A percentile compares a stretch with the other conserved stretches of the same genome.
phyloP scores from a whole-genome alignment of 805 yeast species.

The Limtongia smithiae region DNA sequence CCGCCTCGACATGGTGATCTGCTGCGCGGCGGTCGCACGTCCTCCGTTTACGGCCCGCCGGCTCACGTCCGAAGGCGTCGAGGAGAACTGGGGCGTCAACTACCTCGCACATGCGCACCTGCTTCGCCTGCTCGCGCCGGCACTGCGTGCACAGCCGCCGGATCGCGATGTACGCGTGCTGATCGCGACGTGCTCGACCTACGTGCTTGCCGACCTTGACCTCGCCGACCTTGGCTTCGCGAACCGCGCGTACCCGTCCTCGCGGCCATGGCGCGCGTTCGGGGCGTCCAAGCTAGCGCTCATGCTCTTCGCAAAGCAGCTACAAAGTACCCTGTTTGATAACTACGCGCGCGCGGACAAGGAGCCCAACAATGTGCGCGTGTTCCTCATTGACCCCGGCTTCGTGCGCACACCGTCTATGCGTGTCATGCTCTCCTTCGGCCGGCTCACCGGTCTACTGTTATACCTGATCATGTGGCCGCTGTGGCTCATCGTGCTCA shows the following conservation, averaged over 20 bases:
- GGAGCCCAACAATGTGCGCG: conserved; percentile 63
- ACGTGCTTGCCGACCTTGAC: conserved; percentile 67
- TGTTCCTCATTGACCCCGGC: conserved; percentile 86
- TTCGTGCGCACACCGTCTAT: conserved; percentile 83
- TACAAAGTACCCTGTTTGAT: conserved; percentile 58
- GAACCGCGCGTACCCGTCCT: conserved; percentile 54
- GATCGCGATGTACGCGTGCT: conserved; percentile 89
- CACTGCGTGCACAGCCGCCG: conserved; percentile 83
- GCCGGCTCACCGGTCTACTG: conserved; percentile 58
- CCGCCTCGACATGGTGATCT: conserved; percentile 81
- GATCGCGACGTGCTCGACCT: conserved; percentile 73
- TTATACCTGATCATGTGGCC: conserved; percentile 72
- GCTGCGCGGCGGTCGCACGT: conserved; percentile 78
- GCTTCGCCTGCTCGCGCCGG: conserved; percentile 74
- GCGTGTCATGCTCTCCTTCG: conserved; percentile 72
- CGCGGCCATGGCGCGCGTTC: conserved; percentile 68
- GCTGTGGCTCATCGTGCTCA: conserved; percentile 74
- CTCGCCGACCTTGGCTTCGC: conserved; percentile 62
- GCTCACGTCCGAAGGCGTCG: conserved; percentile 77
- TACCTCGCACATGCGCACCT: conserved; percentile 79
- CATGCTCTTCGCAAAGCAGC: conserved; percentile 71
- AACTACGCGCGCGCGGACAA: conserved; percentile 60
- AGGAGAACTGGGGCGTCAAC: conserved; percentile 77
- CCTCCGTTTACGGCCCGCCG: conserved; percentile 68
- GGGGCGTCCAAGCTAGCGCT: conserved; percentile 80